phyloP scores from a whole-genome alignment of 129 eudicot species.

The Oenanthe sinensis region DNA sequence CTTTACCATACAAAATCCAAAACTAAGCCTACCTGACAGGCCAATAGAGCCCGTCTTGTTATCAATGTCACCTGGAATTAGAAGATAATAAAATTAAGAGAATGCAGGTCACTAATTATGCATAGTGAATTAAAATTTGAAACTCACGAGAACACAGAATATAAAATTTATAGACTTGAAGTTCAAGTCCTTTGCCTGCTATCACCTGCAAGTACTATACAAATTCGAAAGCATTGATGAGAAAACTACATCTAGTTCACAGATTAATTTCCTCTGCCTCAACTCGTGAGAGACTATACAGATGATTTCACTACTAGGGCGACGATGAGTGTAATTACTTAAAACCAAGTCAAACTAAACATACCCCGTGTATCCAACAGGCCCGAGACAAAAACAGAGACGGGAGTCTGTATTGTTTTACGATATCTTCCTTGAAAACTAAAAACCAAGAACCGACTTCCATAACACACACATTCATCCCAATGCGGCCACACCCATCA shows the following conservation, averaged over 20 bases:
- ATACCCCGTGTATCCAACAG: not conserved
- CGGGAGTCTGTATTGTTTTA: not conserved
- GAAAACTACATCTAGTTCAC: not conserved
- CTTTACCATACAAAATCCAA: not conserved
- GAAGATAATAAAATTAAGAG: conserved; percentile 4
- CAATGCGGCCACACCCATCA: too few species aligned
- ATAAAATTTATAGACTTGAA: conserved; percentile 59
- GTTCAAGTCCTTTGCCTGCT: conserved; percentile 85
- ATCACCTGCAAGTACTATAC: conserved; percentile 59
- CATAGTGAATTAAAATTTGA: not conserved
- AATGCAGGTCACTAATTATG: not conserved
- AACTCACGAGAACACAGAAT: conserved; percentile 72
- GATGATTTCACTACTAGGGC: too few species aligned
- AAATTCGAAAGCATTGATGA: not conserved
- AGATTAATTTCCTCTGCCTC: too few species aligned
- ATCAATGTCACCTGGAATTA: conserved; percentile 57
- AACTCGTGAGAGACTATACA: too few species aligned
- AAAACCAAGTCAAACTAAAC: not conserved
- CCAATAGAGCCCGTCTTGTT: not conserved
- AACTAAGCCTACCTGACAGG: too few species aligned
- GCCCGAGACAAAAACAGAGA: not conserved
- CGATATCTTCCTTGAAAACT: not conserved
- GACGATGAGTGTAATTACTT: too few species aligned
- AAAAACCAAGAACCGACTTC: not conserved
- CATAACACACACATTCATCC: too few species aligned